These are phyloP conservation scores for Barnettozyma botsteinii DNA, from an alignment of 805 yeast genomes.

Conservation along the genomic window DNA sequence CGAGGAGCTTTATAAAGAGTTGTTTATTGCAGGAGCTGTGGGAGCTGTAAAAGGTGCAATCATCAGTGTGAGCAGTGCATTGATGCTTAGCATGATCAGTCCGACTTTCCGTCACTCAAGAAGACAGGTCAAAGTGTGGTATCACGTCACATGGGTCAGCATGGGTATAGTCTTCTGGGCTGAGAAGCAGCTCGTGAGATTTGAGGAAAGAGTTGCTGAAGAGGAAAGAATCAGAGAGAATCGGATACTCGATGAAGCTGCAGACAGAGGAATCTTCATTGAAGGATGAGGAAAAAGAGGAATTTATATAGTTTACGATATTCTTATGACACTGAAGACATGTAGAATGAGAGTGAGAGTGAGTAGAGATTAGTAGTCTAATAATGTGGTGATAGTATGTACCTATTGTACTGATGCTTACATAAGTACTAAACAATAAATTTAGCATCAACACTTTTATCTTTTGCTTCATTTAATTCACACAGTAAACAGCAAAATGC, in stretches of 20 bases:
- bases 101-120: slow-evolving; percentile 34
- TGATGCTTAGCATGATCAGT: slow-evolving; percentile 30
- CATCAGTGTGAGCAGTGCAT: slow-evolving; percentile 30
- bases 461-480: neutral
- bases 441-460: too few relatives aligned
- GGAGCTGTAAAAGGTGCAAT: slow-evolving; percentile 40
- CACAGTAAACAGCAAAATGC: slow-evolving; percentile 19
- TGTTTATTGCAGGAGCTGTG: slow-evolving; percentile 32
- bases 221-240: slow-evolving; percentile 32
- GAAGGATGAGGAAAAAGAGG: slow-evolving; percentile 25
- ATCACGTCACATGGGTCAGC: slow-evolving; percentile 37
- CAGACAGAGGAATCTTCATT: slow-evolving; percentile 38
- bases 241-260: slow-evolving; percentile 36
- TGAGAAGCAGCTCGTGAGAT: slow-evolving; percentile 33
- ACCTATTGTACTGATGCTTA: too few relatives aligned
- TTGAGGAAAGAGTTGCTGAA: slow-evolving; percentile 30
- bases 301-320: too few relatives aligned
- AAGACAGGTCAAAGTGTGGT: slow-evolving; percentile 35
- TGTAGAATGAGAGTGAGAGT: too few relatives aligned
- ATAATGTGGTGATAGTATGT: too few relatives aligned
- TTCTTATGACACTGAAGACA: too few relatives aligned
- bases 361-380: too few relatives aligned
- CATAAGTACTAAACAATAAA: too few relatives aligned
- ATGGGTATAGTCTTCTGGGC: slow-evolving; percentile 38
- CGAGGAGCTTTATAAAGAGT: slow-evolving; percentile 31